These are phyloP conservation scores for Glycine tomentella DNA, from an alignment of 306 rosid genomes.

Conservation along the genomic window DNA sequence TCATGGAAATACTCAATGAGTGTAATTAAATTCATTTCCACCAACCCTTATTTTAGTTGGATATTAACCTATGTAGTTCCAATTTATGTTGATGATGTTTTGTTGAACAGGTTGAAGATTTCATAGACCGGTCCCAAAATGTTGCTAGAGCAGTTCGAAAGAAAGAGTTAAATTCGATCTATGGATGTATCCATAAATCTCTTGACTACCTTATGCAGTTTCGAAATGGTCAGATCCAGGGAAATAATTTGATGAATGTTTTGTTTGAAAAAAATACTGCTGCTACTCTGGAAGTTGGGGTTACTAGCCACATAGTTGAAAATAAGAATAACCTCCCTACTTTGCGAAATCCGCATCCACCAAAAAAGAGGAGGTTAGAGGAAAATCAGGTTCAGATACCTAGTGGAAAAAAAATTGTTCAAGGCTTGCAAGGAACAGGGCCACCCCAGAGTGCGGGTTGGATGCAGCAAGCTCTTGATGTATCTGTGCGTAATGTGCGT, in stretches of 20 bases:
- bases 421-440: conserved; percentile 26
- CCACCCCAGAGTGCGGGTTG: conserved; percentile 5
- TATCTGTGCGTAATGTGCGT: neutral
- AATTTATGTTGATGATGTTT: conserved; percentile 26
- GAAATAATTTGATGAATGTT: conserved; percentile 41
- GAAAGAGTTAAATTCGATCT: conserved; percentile 42
- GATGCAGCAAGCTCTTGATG: conserved; percentile 10
- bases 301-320: conserved; percentile 19
- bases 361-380: conserved; percentile 36
- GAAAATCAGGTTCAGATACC: conserved; percentile 26
- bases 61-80: conserved; percentile 13
- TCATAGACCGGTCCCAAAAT: conserved; percentile 53
- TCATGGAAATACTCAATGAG: conserved; percentile 50
- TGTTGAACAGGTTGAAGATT: conserved; percentile 61
- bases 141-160: conserved; percentile 56
- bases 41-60: neutral
- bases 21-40: conserved; percentile 48
- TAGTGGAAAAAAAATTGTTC: conserved; percentile 1
- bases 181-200: conserved; percentile 47
- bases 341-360: conserved; percentile 23
- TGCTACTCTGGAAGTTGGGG: conserved; percentile 30
- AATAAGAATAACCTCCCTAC: conserved; percentile 13
- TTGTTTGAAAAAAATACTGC: neutral
- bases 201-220: conserved; percentile 36
- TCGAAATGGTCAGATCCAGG: conserved; percentile 43